Percentiles rank a stretch among this genome's conserved stretches.
phyloP scores from a whole-genome alignment of 257 asterid species.

The Scutellaria baicalensis region DNA sequence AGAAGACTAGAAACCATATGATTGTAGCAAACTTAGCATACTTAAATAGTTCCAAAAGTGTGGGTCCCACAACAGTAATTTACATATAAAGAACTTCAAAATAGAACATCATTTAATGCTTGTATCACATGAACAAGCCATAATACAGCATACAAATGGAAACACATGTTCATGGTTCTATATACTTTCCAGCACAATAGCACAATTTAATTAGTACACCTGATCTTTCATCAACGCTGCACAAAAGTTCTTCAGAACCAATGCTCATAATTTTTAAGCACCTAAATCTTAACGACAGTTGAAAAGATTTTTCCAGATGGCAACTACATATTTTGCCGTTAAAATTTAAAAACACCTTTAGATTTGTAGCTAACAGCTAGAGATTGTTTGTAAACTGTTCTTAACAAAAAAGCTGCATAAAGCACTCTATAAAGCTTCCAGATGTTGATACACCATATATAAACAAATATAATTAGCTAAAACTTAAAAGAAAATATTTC shows the following conservation, averaged over 20 bases:
- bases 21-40: background rate
- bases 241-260: background rate
- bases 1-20: background rate
- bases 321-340: background rate
- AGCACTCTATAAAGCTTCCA: background rate
- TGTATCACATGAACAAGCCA: background rate
- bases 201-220: background rate
- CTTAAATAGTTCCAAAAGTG: background rate
- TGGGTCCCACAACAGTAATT: constrained; percentile 9
- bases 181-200: background rate
- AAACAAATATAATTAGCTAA: background rate
- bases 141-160: background rate
- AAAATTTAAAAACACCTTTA: background rate
- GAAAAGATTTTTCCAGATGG: background rate
- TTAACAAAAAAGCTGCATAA: constrained; percentile 3
- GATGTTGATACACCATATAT: background rate
- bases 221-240: background rate
- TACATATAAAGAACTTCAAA: constrained; percentile 2
- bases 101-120: constrained; percentile 2
- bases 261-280: background rate
- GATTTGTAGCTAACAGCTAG: background rate
- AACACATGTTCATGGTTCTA: background rate
- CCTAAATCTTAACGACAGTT: background rate
- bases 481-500: background rate
- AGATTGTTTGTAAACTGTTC: background rate